Evolutionary conservation across 148 eudicot genomes (phyloP).

Genomic region (Euryodendron excelsum): DNA sequence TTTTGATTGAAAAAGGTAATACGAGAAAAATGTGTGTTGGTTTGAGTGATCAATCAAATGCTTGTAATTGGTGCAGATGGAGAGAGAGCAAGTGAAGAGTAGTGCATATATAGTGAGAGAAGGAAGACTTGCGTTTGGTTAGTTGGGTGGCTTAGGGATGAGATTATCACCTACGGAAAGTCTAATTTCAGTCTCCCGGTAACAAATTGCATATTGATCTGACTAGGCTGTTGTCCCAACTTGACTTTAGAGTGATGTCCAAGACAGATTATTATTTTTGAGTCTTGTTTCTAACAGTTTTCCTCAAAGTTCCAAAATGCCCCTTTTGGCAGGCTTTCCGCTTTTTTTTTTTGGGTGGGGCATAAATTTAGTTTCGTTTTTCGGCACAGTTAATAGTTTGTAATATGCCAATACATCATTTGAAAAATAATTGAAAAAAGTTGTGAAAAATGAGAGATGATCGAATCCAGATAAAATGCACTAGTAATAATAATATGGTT

Average conservation of each 20-base stretch:
- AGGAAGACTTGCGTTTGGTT: background rate
- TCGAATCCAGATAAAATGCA: too few relatives aligned
- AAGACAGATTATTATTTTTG: background rate
- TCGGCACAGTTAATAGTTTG: background rate
- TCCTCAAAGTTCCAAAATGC: background rate
- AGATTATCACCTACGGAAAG: constrained; percentile 1
- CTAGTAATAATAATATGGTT: too few relatives aligned
- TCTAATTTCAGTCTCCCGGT: too few relatives aligned
- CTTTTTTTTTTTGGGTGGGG: background rate
- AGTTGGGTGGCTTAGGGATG: constrained; percentile 5
- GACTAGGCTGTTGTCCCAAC: constrained; percentile 11
- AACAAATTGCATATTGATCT: background rate
- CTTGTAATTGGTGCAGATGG: background rate
- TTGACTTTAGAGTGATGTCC: constrained; percentile 12
- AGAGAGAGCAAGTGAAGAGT: background rate
- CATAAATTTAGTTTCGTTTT: background rate
- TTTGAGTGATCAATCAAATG: background rate
- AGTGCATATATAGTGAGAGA: background rate
- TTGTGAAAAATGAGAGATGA: too few relatives aligned
- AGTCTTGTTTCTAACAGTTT: background rate
- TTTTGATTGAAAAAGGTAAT: background rate
- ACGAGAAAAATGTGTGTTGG: background rate
- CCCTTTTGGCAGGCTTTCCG: background rate
- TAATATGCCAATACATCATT: background rate
- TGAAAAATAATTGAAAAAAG: too few relatives aligned